Base-by-base conservation (phyloP, 306 rosid genomes). In the Myrica gale region DNA sequence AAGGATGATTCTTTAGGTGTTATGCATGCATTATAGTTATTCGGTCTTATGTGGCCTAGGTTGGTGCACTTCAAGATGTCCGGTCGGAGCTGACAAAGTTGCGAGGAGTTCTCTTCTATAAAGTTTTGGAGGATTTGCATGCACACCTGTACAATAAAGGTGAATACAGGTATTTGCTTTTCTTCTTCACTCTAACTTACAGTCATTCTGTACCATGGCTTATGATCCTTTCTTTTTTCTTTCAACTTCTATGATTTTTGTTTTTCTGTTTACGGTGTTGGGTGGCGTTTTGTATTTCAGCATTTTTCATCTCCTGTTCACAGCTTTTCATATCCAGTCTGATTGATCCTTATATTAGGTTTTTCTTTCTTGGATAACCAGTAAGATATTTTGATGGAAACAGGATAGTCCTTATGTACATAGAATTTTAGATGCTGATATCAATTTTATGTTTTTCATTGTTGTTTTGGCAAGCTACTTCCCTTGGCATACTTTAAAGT, bases 51-150 rank as follows among this genome's bases (percentile, higher is more conserved):
- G 47, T 80, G 84, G 56, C 75, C 68, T 74, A 96, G 99, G 99
- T 96, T 77, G 99, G 99, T 73, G 98, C 98, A 9, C 97, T 96
- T 86, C 99, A 90, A 89, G 99, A 96, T 87, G 98, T 96, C 68
- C 93, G 99, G 73, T 88, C 98, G 11, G 99, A 96, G 84, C 84
- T 96, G 87, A 84, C 98, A 5, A 96, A 96, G 86, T 78, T 96
- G 74, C 84, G 97, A 17, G 99, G 98, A 80, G 91, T 90, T 76
- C 88, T 96, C 63, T 96, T 96, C 81, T 89, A 85, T 85, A 90
- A 87, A 85, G 81, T 96, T 82, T 84, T 96, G 83, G 99, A 96
- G 89, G 98, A 96, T 78, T 88, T 96, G 87, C 97, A 92, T 81
- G 90, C 92, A 37, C 98, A 96, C 85, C 89, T 96, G 57, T 96